Percentiles rank a stretch among this genome's conserved stretches.
Evolutionary conservation across 371 early-diverging fungal species (phyloP).

Genomic region (Haplosporangium sp.): DNA sequence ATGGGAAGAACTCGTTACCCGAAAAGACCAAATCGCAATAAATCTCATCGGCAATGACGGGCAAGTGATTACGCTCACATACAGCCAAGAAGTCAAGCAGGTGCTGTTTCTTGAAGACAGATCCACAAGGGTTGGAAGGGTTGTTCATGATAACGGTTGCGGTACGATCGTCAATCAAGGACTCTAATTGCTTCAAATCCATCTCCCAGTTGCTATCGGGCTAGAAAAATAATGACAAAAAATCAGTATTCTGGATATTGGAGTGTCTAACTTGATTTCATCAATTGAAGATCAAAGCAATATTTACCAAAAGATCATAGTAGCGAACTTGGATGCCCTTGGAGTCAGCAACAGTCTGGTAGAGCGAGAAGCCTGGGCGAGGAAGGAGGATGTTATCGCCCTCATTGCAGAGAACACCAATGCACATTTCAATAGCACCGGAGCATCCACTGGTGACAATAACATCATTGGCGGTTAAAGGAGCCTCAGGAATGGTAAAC

Average conservation of each 20-base stretch:
- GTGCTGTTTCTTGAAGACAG: constrained; percentile 82
- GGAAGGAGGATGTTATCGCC: constrained; percentile 91
- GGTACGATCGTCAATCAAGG: constrained; percentile 85
- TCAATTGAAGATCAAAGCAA: background rate
- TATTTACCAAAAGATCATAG: constrained; percentile 79
- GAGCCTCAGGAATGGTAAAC: constrained; percentile 74
- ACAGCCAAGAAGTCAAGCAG: constrained; percentile 76
- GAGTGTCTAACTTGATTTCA: background rate
- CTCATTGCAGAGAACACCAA: constrained; percentile 79
- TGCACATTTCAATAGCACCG: constrained; percentile 84
- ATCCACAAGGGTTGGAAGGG: constrained; percentile 94
- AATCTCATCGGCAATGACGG: constrained; percentile 93
- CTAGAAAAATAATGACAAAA: constrained; percentile 30
- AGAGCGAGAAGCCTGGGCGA: constrained; percentile 92
- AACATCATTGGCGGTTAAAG: constrained; percentile 81
- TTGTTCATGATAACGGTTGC: constrained; percentile 89
- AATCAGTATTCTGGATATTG: background rate
- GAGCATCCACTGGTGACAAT: constrained; percentile 89
- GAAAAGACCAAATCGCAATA: constrained; percentile 91
- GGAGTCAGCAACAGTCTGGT: constrained; percentile 84
- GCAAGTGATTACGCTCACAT: constrained; percentile 82
- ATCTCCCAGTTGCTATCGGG: constrained; percentile 88
- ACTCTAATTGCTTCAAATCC: constrained; percentile 84
- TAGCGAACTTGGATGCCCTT: constrained; percentile 82
- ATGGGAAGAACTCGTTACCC: constrained; percentile 72